Evolutionary conservation across 176 grass and related monocot genomes (phyloP), one percentile per base, ranked within the genome.

Genomic region (Melocanna baccifera): DNA sequence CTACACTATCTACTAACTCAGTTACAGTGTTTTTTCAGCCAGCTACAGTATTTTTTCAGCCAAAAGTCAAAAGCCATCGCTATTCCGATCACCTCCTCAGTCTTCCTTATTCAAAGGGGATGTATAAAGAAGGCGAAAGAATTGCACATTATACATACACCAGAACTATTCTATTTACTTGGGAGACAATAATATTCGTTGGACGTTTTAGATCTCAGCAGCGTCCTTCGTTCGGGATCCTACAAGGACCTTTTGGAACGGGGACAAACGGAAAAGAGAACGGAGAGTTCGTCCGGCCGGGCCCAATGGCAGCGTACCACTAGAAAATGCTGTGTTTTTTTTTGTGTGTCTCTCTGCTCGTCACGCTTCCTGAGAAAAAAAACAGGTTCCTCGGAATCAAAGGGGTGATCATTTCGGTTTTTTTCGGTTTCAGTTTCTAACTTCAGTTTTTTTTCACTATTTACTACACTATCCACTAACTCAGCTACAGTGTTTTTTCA

Each of bases 331-430:
- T 0, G 12, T 41, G 75, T 6, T 85, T 84, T 77, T 69, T n/a
- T n/a, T n/a, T n/a, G n/a, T n/a, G n/a, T 34, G 39, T 9, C 69
- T 25, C 66, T 52, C 70, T 18, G 70, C 67, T 4, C 29, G 62
- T 70, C 48, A 25, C 18, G 2, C 40, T 23, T 19, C 52, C 7
- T 14, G 7, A 42, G 36, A 22, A 41, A 23, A 51, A 22, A 29
- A 42, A 23, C 66, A 78, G 62, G 67, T 64, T 89, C 39, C 26
- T 15, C 70, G 16, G 75, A 71, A 86, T 87, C 80, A n/a, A n/a
- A n/a, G n/a, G n/a, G n/a, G n/a, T n/a, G n/a, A n/a, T n/a, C n/a
- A n/a, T n/a, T n/a, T n/a, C n/a, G n/a, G n/a, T n/a, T n/a, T n/a
- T n/a, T n/a, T n/a, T n/a, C n/a, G n/a, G n/a, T n/a, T n/a, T n/a